Evolutionary conservation across 1,284 basidiomycete species (phyloP).

Genomic region (Stygiomarasmius scandens): DNA sequence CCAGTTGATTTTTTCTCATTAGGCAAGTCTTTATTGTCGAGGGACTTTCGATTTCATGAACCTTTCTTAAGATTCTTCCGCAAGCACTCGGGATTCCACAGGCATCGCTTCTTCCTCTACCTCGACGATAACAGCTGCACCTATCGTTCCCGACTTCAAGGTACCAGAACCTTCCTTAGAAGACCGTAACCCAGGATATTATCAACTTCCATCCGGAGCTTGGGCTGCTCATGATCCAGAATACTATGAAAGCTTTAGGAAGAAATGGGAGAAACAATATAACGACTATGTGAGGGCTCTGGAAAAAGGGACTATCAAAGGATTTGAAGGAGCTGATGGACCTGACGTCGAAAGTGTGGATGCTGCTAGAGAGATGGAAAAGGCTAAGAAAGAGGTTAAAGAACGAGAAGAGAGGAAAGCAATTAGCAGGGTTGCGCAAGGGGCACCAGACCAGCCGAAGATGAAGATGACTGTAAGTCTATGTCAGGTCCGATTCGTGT

Average conservation of each 20-base stretch:
- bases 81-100: slow-evolving; percentile 12
- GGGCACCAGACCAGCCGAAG: slow-evolving; percentile 59
- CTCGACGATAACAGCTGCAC: slow-evolving; percentile 62
- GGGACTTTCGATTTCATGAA: not conserved
- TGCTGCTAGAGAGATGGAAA: slow-evolving; percentile 73
- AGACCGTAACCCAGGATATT: slow-evolving; percentile 89
- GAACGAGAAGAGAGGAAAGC: slow-evolving; percentile 75
- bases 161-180: slow-evolving; percentile 75
- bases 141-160: slow-evolving; percentile 67
- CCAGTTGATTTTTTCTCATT: slow-evolving; percentile 71
- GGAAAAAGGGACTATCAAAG: slow-evolving; percentile 66
- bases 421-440: slow-evolving; percentile 59
- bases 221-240: slow-evolving; percentile 79
- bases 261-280: slow-evolving; percentile 73
- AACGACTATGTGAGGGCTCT: slow-evolving; percentile 68
- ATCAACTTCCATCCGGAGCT: slow-evolving; percentile 77
- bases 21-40: slow-evolving; percentile 27
- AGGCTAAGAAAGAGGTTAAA: slow-evolving; percentile 67
- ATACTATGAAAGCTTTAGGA: slow-evolving; percentile 76
- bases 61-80: slow-evolving; percentile 16
- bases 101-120: slow-evolving; percentile 24
- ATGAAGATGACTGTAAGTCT: slow-evolving; percentile 68
- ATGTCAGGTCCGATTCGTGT: slow-evolving; percentile 1
- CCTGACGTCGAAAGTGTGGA: slow-evolving; percentile 64
- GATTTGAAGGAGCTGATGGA: slow-evolving; percentile 63